phyloP scores from a whole-genome alignment of 148 eudicot species.

The Rhododendron simsii region DNA sequence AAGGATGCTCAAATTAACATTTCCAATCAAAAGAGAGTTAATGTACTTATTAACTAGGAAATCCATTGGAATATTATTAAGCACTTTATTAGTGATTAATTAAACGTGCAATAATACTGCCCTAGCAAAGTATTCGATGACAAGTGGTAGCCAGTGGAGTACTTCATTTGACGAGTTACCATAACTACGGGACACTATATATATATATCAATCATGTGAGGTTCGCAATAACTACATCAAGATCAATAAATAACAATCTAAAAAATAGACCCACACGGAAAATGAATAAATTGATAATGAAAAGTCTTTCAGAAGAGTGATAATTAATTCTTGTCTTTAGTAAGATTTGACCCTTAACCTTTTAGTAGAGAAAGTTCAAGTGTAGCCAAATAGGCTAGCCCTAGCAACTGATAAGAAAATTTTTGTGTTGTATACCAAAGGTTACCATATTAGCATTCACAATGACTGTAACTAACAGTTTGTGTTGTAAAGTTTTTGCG shows the following conservation, averaged over 20 bases:
- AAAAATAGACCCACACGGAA: neutral
- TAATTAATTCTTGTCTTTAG: neutral
- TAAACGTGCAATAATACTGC: slow-evolving; percentile 35
- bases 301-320: neutral
- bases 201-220: too few relatives aligned
- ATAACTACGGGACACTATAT: neutral
- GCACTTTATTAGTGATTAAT: slow-evolving; percentile 17
- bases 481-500: neutral
- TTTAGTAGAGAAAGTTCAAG: neutral
- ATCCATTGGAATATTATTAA: slow-evolving; percentile 17
- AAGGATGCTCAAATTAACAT: slow-evolving; percentile 10
- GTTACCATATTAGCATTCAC: slow-evolving; percentile 9
- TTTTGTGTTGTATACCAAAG: slow-evolving; percentile 45
- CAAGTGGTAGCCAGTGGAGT: neutral
- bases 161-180: neutral
- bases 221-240: too few relatives aligned
- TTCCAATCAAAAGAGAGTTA: slow-evolving; percentile 58
- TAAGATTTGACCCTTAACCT: neutral
- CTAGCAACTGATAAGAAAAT: slow-evolving; percentile 42
- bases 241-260: neutral
- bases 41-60: slow-evolving; percentile 26
- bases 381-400: neutral
- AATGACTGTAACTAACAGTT: neutral
- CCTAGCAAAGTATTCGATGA: slow-evolving; percentile 6
- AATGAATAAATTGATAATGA: too few relatives aligned